These are phyloP conservation scores for Ophiostoma perfectum DNA, from an alignment of 2,329 filamentous ascomycete species.

Conservation along the genomic window DNA sequence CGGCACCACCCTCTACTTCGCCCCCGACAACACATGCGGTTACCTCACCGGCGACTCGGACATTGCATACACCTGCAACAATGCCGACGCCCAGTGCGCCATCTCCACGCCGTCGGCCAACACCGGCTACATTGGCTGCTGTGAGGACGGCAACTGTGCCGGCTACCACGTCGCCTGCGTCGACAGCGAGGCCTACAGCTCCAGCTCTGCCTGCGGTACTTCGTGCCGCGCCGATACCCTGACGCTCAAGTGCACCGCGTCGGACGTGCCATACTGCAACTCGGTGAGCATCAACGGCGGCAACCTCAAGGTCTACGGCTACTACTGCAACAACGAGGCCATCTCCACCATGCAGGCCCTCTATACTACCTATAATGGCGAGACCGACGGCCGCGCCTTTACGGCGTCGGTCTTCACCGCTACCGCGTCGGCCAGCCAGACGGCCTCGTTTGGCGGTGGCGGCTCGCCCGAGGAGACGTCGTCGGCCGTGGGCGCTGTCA, in stretches of 20 bases:
- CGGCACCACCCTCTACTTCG: constrained; percentile 21
- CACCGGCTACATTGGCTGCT: constrained; percentile 26
- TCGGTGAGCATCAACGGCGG: constrained; percentile 24
- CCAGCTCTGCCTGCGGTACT: constrained; percentile 16
- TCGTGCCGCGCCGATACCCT: constrained; percentile 19
- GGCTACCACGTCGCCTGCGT: constrained; percentile 23
- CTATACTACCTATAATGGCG: constrained; percentile 24
- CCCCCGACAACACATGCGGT: constrained; percentile 27
- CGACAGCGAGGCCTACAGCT: constrained; percentile 16
- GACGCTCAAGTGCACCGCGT: constrained; percentile 24
- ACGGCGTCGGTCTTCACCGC: constrained; percentile 16
- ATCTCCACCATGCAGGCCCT: constrained; percentile 18
- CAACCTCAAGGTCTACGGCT: constrained; percentile 23
- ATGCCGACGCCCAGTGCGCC: constrained; percentile 18
- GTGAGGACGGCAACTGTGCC: constrained; percentile 18
- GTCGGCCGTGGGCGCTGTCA: not conserved
- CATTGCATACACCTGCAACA: constrained; percentile 22
- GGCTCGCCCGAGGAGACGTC: not conserved
- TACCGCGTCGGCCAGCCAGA: not conserved
- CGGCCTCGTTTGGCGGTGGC: constrained; percentile 14
- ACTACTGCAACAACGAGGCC: constrained; percentile 20
- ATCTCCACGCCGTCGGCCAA: constrained; percentile 18
- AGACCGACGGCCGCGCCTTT: constrained; percentile 25
- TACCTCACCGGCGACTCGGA: constrained; percentile 22
- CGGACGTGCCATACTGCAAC: constrained; percentile 23